Base-by-base conservation (phyloP, 352 stramenopile genomes). In the Phytophthora macrochlamydospora region DNA sequence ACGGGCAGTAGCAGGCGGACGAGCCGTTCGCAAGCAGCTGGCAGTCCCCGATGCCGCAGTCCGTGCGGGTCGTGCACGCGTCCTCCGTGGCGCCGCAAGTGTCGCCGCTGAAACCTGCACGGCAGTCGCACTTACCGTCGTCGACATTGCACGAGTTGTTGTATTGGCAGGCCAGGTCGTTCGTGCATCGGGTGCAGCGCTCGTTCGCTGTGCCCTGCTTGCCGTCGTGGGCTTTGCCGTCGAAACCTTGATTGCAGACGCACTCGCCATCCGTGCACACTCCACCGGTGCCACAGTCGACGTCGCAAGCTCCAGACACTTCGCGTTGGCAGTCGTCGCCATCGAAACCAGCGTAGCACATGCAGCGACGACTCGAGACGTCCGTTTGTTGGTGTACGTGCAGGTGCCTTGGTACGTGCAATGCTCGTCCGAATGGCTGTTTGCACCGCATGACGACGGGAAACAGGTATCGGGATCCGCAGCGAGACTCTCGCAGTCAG, bases 371-470 rank as follows among this genome's bases (percentile, higher is more conserved):
- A 78, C 85, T 49, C 8, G 48, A 80, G 55, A 90, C 88, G 48
- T 76, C 85, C 64, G 81, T 77, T 82, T 83, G 46, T 65, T 79
- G 52, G 81, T 78, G 78, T 92, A 92, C 56, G 83, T 86, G 70
- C 83, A 92, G 4, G 83, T 92, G 24, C 83, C 83, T 52, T 90
- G 83, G 68, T 92, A 81, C 31, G 79, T 89, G 75, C 81, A 90
- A 6, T 40, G 35, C 35, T 40, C 18, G 18, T 24, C 18, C 18
- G 18, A 24, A 24, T 24, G 18, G 18, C 18, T 24, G 18, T 24
- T 24, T 24, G 18, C 18, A 24, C 18, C 18, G 18, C 18, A 24
- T 24, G 18, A 24, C 0, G 18, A 24, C 18, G 18, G 18, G 18
- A 24, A 24, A 24, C 18, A 24, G 18, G 18, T 24, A 24, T 24